These are phyloP conservation scores for Echium plantagineum DNA, from an alignment of 257 asterid species.

Conservation along the genomic window DNA sequence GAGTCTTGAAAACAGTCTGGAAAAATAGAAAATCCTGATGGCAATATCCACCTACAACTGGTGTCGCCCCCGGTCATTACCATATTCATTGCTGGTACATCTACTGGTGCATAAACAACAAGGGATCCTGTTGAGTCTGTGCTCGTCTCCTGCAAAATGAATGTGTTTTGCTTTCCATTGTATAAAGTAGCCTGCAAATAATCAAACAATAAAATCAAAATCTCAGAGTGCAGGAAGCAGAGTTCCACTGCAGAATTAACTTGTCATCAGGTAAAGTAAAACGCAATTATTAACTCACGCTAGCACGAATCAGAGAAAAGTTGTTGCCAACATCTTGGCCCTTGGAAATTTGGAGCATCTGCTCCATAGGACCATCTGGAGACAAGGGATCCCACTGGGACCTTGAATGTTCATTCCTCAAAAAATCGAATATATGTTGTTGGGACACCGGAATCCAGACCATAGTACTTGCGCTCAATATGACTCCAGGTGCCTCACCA, in stretches of 20 bases:
- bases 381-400: conserved; percentile 69
- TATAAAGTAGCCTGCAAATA: conserved; percentile 31
- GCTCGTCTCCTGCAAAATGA: conserved; percentile 63
- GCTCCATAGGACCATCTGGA: conserved; percentile 54
- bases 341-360: conserved; percentile 45
- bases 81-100: conserved; percentile 30
- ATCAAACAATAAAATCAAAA: neutral
- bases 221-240: too few species aligned
- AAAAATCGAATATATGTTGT: conserved; percentile 41
- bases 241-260: too few species aligned
- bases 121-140: conserved; percentile 52
- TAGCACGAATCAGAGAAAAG: conserved; percentile 41
- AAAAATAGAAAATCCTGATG: conserved; percentile 64
- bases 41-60: conserved; percentile 39
- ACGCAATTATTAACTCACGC: conserved; percentile 33
- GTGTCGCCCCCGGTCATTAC: conserved; percentile 68
- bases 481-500: conserved; percentile 68
- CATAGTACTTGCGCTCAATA: conserved; percentile 65
- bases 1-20: conserved; percentile 42
- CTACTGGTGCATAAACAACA: conserved; percentile 52
- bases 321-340: conserved; percentile 54
- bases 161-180: conserved; percentile 25
- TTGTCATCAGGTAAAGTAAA: neutral
- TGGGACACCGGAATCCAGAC: conserved; percentile 60
- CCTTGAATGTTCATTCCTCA: conserved; percentile 48